Conservation (phyloP, 768 basidiomycete genomes). For the Tulasnella sp. region DNA sequence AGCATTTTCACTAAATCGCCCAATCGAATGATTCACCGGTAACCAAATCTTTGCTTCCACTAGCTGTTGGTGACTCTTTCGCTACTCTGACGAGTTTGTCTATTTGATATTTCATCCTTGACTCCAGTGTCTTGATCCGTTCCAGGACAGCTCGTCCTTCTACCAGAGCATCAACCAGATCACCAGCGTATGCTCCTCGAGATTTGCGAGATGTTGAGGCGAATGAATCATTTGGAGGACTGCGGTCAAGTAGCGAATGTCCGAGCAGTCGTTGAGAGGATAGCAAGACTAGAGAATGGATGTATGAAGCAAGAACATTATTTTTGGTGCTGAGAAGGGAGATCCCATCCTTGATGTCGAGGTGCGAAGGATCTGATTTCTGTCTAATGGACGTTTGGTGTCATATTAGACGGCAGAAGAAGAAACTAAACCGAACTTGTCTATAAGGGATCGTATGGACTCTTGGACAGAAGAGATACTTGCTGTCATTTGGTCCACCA, state of each 20-base stretch:
- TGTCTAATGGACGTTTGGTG: neutral
- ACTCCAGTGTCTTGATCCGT: slow-evolving; percentile 73
- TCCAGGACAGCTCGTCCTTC: slow-evolving; percentile 75
- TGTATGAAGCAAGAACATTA: slow-evolving; percentile 67
- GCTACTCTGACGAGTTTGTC: slow-evolving; percentile 80
- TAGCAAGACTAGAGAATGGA: slow-evolving; percentile 69
- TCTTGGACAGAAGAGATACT: slow-evolving; percentile 51
- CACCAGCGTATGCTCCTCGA: slow-evolving; percentile 51
- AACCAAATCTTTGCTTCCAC: slow-evolving; percentile 29
- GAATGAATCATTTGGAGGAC: slow-evolving; percentile 41
- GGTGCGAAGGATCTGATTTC: slow-evolving; percentile 19
- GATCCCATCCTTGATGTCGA: slow-evolving; percentile 64
- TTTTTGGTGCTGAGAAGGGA: slow-evolving; percentile 85
- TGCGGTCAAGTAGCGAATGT: slow-evolving; percentile 41
- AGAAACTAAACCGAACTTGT: slow-evolving; percentile 32
- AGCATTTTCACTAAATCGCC: slow-evolving; percentile 3
- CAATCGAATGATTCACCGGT: slow-evolving; percentile 40
- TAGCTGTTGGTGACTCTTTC: slow-evolving; percentile 36
- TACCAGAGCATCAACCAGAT: slow-evolving; percentile 66
- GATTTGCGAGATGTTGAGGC: slow-evolving; percentile 35
- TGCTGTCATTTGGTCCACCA: slow-evolving; percentile 44
- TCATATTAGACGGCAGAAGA: neutral
- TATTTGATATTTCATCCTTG: slow-evolving; percentile 86
- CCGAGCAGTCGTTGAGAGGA: slow-evolving; percentile 57
- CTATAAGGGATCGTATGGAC: slow-evolving; percentile 39